phyloP scores from a whole-genome alignment of 306 rosid genomes.

The Fagus sylvatica region DNA sequence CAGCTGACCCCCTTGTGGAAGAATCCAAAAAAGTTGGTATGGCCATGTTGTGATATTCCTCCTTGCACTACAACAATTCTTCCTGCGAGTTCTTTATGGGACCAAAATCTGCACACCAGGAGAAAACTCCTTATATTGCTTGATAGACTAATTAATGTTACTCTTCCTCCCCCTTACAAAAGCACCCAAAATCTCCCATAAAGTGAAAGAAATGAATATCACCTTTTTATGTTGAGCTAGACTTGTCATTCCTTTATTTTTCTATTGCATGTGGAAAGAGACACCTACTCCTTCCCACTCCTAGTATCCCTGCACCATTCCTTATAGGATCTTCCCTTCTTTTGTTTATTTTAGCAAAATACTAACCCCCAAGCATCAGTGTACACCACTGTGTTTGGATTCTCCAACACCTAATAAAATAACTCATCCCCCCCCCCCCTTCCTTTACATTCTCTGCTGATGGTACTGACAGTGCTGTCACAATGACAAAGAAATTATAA shows the following conservation, averaged over 20 bases:
- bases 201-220: slow-evolving; percentile 59
- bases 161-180: slow-evolving; percentile 24
- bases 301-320: slow-evolving; percentile 33
- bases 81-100: slow-evolving; percentile 84
- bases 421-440: background rate
- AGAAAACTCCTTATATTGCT: slow-evolving; percentile 15
- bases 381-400: background rate
- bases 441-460: background rate
- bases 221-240: slow-evolving; percentile 47
- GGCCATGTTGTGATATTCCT: slow-evolving; percentile 77
- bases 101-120: slow-evolving; percentile 55
- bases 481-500: too few species aligned
- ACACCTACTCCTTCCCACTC: slow-evolving; percentile 32
- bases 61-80: slow-evolving; percentile 60
- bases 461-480: background rate
- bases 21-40: slow-evolving; percentile 59
- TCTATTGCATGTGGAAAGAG: slow-evolving; percentile 43
- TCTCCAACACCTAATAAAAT: slow-evolving; percentile 2
- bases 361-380: slow-evolving; percentile 10
- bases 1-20: slow-evolving; percentile 38
- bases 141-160: background rate
- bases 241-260: slow-evolving; percentile 33
- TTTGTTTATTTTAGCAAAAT: slow-evolving; percentile 18
- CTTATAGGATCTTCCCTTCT: slow-evolving; percentile 33
- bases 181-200: slow-evolving; percentile 62